phyloP scores from a whole-genome alignment of 1,139 yeast species.

The Lodderomyces metapsilosis region DNA sequence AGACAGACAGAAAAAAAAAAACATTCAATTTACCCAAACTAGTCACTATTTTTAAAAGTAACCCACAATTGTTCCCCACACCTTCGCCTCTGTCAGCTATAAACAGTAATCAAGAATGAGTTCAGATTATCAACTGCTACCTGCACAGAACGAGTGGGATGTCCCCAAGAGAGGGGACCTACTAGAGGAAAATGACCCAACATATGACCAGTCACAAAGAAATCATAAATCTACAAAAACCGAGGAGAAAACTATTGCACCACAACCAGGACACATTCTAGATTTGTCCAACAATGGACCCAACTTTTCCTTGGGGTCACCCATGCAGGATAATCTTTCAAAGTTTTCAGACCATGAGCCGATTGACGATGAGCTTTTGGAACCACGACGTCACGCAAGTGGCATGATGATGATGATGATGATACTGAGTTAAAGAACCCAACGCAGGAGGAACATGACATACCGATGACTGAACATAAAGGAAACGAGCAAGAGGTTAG shows the following conservation, averaged over 20 bases:
- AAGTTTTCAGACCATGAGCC: slow-evolving; percentile 7
- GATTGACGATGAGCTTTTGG: neutral
- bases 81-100: too few species aligned
- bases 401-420: neutral
- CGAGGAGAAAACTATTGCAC: neutral
- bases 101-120: neutral
- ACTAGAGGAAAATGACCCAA: neutral
- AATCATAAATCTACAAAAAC: neutral
- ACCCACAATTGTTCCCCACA: too few species aligned
- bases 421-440: neutral
- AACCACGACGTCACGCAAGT: slow-evolving; percentile 1
- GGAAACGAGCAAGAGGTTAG: slow-evolving; percentile 4
- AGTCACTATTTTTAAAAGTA: too few species aligned
- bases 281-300: slow-evolving; percentile 1
- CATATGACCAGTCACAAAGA: neutral
- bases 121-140: neutral
- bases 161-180: neutral
- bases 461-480: slow-evolving; percentile 2
- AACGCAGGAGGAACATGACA: neutral
- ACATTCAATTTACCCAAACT: too few species aligned
- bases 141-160: neutral
- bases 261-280: neutral
- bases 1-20: too few species aligned
- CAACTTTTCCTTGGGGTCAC: slow-evolving; percentile 13
- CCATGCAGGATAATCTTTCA: slow-evolving; percentile 13